These are phyloP conservation scores for Xerocomellus chrysenteron DNA, from an alignment of 768 basidiomycete species.

Conservation along the genomic window DNA sequence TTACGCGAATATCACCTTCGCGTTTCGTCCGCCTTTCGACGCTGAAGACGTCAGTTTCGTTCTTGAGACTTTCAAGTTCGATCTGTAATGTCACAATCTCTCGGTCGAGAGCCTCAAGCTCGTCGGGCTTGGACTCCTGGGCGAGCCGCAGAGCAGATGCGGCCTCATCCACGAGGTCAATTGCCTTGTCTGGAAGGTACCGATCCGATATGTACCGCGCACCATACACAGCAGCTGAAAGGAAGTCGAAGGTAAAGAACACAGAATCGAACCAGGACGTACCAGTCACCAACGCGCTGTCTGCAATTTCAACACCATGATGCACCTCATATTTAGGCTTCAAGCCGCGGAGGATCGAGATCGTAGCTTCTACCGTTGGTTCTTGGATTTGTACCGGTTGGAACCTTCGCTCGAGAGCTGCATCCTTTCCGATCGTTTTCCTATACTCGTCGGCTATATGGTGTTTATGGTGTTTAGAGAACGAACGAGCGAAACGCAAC, in stretches of 20 bases:
- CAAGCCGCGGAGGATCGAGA: slow-evolving; percentile 83
- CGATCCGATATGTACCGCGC: slow-evolving; percentile 86
- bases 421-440: slow-evolving; percentile 89
- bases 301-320: slow-evolving; percentile 90
- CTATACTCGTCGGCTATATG: slow-evolving; percentile 73
- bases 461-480: not conserved
- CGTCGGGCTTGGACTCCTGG: slow-evolving; percentile 86
- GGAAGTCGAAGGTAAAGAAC: not conserved
- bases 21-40: slow-evolving; percentile 69
- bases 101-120: slow-evolving; percentile 77
- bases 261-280: slow-evolving; percentile 9
- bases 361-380: slow-evolving; percentile 80
- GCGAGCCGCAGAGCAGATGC: slow-evolving; percentile 83
- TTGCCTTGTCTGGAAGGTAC: slow-evolving; percentile 88
- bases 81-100: slow-evolving; percentile 87
- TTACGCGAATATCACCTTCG: slow-evolving; percentile 58
- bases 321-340: slow-evolving; percentile 88
- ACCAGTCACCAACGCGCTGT: slow-evolving; percentile 86
- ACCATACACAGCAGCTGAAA: slow-evolving; percentile 74
- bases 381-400: slow-evolving; percentile 89
- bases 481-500: not conserved
- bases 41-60: slow-evolving; percentile 82
- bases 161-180: slow-evolving; percentile 92
- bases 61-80: slow-evolving; percentile 86
- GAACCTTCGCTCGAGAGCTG: slow-evolving; percentile 88